Percentiles rank a stretch among this genome's conserved stretches.
phyloP scores from a whole-genome alignment of 805 yeast genomes.

The Candida andamanensis region DNA sequence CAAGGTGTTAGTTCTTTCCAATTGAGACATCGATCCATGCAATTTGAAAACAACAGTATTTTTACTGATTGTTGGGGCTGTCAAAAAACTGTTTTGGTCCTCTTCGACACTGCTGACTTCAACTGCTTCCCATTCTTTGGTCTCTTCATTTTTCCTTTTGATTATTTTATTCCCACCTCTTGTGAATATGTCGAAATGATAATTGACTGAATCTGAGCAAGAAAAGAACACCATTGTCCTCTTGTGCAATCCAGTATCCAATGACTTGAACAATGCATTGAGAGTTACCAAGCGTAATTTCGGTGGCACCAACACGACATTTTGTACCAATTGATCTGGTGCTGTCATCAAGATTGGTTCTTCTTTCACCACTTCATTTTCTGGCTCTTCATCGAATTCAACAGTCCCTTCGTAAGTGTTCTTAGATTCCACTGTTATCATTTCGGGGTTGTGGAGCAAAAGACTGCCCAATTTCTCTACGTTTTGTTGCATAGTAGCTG shows the following conservation, averaged over 20 bases:
- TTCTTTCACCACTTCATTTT: background rate
- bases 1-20: slow-evolving; percentile 72
- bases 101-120: slow-evolving; percentile 19
- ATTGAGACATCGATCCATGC: slow-evolving; percentile 90
- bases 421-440: slow-evolving; percentile 44
- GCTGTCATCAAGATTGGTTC: slow-evolving; percentile 38
- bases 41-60: slow-evolving; percentile 53
- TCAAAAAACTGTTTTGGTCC: slow-evolving; percentile 34
- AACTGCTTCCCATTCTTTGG: slow-evolving; percentile 4
- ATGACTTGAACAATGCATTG: slow-evolving; percentile 52
- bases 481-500: slow-evolving; percentile 85
- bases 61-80: slow-evolving; percentile 49
- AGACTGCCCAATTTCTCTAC: slow-evolving; percentile 79
- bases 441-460: slow-evolving; percentile 66
- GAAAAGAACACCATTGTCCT: slow-evolving; percentile 83
- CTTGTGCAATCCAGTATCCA: slow-evolving; percentile 14
- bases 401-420: slow-evolving; percentile 18
- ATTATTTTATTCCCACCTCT: slow-evolving; percentile 45
- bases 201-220: slow-evolving; percentile 95
- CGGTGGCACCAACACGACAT: slow-evolving; percentile 82
- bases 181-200: slow-evolving; percentile 74
- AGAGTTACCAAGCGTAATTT: slow-evolving; percentile 82
- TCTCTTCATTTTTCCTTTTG: slow-evolving; percentile 25
- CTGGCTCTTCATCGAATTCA: slow-evolving; percentile 20
- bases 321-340: slow-evolving; percentile 88